Evolutionary conservation across 768 basidiomycete genomes (phyloP), one percentile per base, ranked within the genome.

Genomic region (Calocybe cyanea): DNA sequence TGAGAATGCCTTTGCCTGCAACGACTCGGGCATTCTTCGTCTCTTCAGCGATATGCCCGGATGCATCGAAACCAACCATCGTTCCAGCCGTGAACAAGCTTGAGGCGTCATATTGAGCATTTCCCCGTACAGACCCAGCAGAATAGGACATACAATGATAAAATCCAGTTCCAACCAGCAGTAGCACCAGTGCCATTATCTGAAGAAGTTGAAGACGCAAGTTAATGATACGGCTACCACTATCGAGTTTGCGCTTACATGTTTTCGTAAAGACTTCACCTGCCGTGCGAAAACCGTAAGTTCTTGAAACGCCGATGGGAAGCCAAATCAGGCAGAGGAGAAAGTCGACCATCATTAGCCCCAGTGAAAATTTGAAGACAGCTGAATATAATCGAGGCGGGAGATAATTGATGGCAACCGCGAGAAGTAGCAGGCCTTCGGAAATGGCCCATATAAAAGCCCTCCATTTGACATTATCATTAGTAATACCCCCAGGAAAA

Each of bases 101-200:
- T 45, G 8, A 33, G n/a, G 28, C 31, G 18, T 4, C 6, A 24
- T n/a, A 25, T 38, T 54, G 21, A 45, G 40, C 18, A 30, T 15
- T 17, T 2, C 9, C 14, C n/a, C 13, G 24, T 14, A 33, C 23
- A 30, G 7, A 13, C 18, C 13, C 24, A 46, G 15, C 30, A 37
- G 15, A 36, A 17, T 39, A 18, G 41, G 18, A 55, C 63, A 20
- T 54, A 90, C 89, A 91, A 90, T 3, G 85, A 90, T 31, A 96
- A 64, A 13, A 91, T 76, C 89, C 89, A 95, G 57, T 93, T 94
- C 93, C 92, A 94, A 4, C 78, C 89, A 7, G 85, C 70, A 17
- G 87, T 77, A 2, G 92, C 91, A 0, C 88, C 88, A 0, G 92
- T 93, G 20, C 90, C 92, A 56, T 94, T 94, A 63, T 90, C 89